phyloP scores from a whole-genome alignment of 2,329 filamentous ascomycete species.

The Monosporascus sp. region DNA sequence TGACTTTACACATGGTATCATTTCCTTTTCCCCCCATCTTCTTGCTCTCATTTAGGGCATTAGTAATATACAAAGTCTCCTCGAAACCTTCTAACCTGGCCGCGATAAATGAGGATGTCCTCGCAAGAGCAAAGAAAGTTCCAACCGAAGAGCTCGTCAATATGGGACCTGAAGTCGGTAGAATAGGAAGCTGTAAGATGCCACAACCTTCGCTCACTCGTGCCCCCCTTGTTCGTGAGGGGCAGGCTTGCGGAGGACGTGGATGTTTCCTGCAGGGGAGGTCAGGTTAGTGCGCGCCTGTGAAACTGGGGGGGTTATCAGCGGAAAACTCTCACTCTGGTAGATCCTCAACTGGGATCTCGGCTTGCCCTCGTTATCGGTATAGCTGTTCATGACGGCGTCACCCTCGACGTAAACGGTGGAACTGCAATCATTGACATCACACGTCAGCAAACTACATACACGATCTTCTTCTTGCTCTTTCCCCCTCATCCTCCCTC shows the following conservation, averaged over 20 bases:
- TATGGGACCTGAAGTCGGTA: no score
- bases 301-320: background rate
- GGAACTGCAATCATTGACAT: slow-evolving; percentile 45
- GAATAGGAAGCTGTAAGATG: no score
- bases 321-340: slow-evolving; percentile 60
- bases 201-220: no score
- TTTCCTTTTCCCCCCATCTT: no score
- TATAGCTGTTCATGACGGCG: slow-evolving; percentile 60
- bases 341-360: slow-evolving; percentile 61
- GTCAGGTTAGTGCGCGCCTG: background rate
- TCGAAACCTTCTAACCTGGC: no score
- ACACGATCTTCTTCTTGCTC: background rate
- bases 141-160: no score
- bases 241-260: slow-evolving; percentile 36
- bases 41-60: no score
- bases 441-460: slow-evolving; percentile 5
- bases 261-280: slow-evolving; percentile 36
- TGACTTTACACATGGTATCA: no score
- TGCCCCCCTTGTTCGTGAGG: slow-evolving; percentile 4
- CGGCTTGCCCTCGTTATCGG: slow-evolving; percentile 66
- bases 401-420: slow-evolving; percentile 82
- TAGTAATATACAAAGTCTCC: no score
- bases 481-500: background rate
- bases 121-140: no score
- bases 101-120: no score